Percentiles rank a stretch among this genome's conserved stretches.
phyloP scores from a whole-genome alignment of 1,284 basidiomycete species.

The Ceratobasidium papillatum region DNA sequence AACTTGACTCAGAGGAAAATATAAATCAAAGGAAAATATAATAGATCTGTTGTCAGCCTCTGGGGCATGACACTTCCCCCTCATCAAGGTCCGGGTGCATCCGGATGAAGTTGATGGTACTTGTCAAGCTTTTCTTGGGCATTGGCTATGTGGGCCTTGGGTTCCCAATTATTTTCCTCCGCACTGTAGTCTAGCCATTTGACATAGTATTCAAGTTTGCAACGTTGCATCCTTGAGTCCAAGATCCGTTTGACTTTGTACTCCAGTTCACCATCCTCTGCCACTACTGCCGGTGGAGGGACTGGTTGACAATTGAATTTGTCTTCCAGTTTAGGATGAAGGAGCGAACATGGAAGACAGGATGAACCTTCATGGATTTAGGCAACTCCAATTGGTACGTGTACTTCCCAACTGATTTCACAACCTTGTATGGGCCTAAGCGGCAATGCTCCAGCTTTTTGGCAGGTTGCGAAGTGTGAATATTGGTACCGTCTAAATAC shows the following conservation, averaged over 20 bases:
- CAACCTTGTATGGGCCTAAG: conserved; percentile 47
- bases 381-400: conserved; percentile 47
- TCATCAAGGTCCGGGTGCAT: conserved; percentile 10
- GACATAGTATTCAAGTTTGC: not conserved
- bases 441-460: conserved; percentile 47
- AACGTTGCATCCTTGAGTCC: not conserved
- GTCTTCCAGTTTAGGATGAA: conserved; percentile 40
- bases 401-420: conserved; percentile 32
- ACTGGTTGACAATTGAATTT: not conserved
- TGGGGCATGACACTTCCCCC: conserved; percentile 27
- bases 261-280: conserved; percentile 37
- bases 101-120: conserved; percentile 1
- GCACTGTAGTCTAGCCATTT: conserved; percentile 8
- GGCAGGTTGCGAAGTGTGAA: conserved; percentile 45
- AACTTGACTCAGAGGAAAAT: too few species aligned
- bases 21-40: too few species aligned
- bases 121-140: not conserved
- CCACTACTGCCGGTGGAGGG: conserved; percentile 27
- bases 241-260: conserved; percentile 46
- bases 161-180: conserved; percentile 24
- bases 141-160: conserved; percentile 12
- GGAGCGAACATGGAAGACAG: conserved; percentile 50
- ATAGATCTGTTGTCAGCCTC: too few species aligned
- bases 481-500: conserved; percentile 46
- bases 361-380: conserved; percentile 47